Percentiles rank a stretch among this genome's conserved stretches.
Evolutionary conservation across 371 early-diverging fungal species (phyloP).

Genomic region (Apophysomyces elegans): DNA sequence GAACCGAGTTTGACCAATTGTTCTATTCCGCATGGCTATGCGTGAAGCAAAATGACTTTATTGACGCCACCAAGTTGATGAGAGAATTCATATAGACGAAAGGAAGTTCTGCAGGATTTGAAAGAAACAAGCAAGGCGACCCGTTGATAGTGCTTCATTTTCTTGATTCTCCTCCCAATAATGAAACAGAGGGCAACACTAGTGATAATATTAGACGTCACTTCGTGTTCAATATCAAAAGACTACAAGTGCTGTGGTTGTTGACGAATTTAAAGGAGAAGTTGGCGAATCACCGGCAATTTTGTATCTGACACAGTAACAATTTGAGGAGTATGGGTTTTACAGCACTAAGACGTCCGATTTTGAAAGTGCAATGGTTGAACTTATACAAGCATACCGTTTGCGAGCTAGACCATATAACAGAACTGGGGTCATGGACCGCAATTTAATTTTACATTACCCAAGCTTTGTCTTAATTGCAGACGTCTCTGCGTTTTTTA

Average conservation of each 20-base stretch:
- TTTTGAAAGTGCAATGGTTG: neutral
- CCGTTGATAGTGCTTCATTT: neutral
- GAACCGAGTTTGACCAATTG: neutral
- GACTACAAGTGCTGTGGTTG: neutral
- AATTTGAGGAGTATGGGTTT: neutral
- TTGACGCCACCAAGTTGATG: neutral
- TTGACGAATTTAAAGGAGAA: neutral
- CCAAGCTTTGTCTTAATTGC: neutral
- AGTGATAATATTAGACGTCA: neutral
- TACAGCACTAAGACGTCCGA: neutral
- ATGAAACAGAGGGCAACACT: neutral
- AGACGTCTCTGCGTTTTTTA: neutral
- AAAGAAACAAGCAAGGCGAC: neutral
- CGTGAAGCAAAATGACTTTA: neutral
- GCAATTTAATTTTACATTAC: neutral
- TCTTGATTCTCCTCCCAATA: neutral
- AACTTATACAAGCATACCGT: neutral
- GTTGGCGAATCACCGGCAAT: neutral
- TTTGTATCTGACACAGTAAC: neutral
- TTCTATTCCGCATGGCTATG: neutral
- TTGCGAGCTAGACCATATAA: neutral
- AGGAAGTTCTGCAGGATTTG: neutral
- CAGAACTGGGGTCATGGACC: neutral
- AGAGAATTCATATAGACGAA: neutral
- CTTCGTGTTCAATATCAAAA: neutral